Base-by-base conservation (phyloP, 2,329 filamentous ascomycete genomes). In the Hypoxylon sp. region DNA sequence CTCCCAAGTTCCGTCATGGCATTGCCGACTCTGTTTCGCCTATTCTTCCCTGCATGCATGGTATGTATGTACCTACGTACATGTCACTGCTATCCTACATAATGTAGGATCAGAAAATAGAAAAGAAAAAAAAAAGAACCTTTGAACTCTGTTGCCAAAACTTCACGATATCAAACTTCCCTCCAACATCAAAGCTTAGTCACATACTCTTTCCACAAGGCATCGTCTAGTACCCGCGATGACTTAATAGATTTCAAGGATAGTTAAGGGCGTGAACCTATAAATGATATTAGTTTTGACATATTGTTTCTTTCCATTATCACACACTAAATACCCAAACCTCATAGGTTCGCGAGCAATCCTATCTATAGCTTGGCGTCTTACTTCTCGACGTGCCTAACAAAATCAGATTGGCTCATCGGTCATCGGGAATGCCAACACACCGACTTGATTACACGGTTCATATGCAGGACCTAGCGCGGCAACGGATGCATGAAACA, bases 11-110 rank as follows among this genome's bases (percentile, higher is more conserved):
- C 28, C 19, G 21, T 50, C 30, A 59, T 50, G 56, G 56, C 56
- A 60, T 60, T 60, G 13, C 32, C 34, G 17, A 14, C 19, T 30
- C 30, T 28, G 56, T 60, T 60, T 60, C 56, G 56, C 34, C 56
- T 60, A 43, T 32, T 50, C 45, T 50, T 59, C 45, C 30, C 34
- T 50, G 48, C 48, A 17, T 17, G 25, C 21, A 32, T 19, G 13
- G 13, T 5, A n/a, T 36, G 13, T 5, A 25, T 25, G 32, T 14
- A 14, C 14, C 32, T 14, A 36, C 3, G 9, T 14, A 36, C 11
- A 36, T 34, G 10, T 5, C 13, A 10, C 34, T 36, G 11, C 34
- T 19, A 25, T 19, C 43, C 43, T 23, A 11, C 38, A 30, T 36
- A 9, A n/a, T n/a, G n/a, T n/a, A n/a, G n/a, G n/a, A n/a, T n/a